These are phyloP conservation scores for Russula lepida DNA, from an alignment of 768 basidiomycete species.

Conservation along the genomic window DNA sequence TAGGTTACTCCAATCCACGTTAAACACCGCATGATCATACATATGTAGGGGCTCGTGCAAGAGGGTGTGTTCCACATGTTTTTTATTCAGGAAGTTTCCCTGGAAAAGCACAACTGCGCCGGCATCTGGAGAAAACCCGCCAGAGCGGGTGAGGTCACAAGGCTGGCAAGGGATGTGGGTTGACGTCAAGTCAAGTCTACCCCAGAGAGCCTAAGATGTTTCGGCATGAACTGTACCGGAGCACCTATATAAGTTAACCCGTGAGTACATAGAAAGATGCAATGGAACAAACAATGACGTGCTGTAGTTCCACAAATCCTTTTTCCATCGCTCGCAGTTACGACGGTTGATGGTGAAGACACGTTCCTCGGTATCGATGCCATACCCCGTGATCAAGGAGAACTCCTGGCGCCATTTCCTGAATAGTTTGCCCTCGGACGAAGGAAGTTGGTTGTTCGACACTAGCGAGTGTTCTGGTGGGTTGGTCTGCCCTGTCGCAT, in stretches of 20 bases:
- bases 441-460: not conserved
- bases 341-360: conserved; percentile 31
- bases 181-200: conserved; percentile 54
- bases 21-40: conserved; percentile 93
- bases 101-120: conserved; percentile 82
- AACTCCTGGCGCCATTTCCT: conserved; percentile 45
- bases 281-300: conserved; percentile 23
- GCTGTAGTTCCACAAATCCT: conserved; percentile 41
- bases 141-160: conserved; percentile 64
- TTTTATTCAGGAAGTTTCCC: conserved; percentile 68
- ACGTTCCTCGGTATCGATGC: conserved; percentile 38
- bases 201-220: conserved; percentile 71
- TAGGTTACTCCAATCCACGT: conserved; percentile 84
- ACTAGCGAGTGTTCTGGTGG: not conserved
- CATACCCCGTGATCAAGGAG: conserved; percentile 42
- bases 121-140: conserved; percentile 73
- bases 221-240: conserved; percentile 93
- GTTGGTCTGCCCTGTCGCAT: not conserved
- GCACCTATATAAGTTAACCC: no score
- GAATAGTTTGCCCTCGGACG: conserved; percentile 30
- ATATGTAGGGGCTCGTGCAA: conserved; percentile 91
- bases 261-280: not conserved
- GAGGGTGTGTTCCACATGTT: conserved; percentile 88
- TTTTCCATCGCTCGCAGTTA: conserved; percentile 46
- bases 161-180: conserved; percentile 77